A percentile compares a stretch with the other conserved stretches of the same genome.
Evolutionary conservation across 1,139 yeast genomes (phyloP).

Genomic region (Blastobotrys petasosporus): DNA sequence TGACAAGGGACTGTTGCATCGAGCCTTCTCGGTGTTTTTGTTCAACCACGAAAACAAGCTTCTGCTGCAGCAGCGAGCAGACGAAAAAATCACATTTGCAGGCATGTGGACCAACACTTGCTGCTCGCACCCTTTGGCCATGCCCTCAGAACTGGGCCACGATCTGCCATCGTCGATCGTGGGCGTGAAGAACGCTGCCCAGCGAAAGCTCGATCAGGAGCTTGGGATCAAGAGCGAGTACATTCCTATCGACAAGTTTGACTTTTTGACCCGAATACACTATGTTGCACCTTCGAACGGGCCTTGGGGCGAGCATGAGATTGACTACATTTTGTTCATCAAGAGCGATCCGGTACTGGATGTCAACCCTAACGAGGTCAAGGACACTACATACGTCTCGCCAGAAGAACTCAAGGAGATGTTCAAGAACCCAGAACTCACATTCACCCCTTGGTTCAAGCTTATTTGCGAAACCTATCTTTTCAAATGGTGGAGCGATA

Average conservation of each 20-base stretch:
- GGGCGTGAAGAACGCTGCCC: slow-evolving; percentile 87
- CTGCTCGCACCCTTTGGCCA: slow-evolving; percentile 93
- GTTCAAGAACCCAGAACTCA: slow-evolving; percentile 58
- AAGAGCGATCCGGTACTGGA: slow-evolving; percentile 52
- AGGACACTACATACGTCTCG: slow-evolving; percentile 70
- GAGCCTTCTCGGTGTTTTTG: slow-evolving; percentile 92
- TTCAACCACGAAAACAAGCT: slow-evolving; percentile 74
- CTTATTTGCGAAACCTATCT: slow-evolving; percentile 86
- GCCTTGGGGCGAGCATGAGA: slow-evolving; percentile 97
- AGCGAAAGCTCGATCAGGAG: slow-evolving; percentile 86
- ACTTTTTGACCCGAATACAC: slow-evolving; percentile 88
- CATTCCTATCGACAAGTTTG: slow-evolving; percentile 60
- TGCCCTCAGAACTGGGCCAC: slow-evolving; percentile 70
- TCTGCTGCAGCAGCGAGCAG: slow-evolving; percentile 88
- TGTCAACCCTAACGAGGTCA: slow-evolving; percentile 67
- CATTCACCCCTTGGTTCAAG: slow-evolving; percentile 97
- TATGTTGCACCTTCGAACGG: slow-evolving; percentile 82
- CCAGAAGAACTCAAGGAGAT: slow-evolving; percentile 60
- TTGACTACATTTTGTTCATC: slow-evolving; percentile 85
- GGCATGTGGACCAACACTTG: slow-evolving; percentile 98
- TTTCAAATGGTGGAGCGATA: slow-evolving; percentile 88
- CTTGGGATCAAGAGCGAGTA: slow-evolving; percentile 67
- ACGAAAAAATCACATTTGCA: slow-evolving; percentile 94
- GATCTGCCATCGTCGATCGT: slow-evolving; percentile 53
- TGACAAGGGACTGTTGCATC: slow-evolving; percentile 75